Base-by-base conservation (phyloP, 495 filamentous ascomycete genomes). In the Podospora australis region DNA sequence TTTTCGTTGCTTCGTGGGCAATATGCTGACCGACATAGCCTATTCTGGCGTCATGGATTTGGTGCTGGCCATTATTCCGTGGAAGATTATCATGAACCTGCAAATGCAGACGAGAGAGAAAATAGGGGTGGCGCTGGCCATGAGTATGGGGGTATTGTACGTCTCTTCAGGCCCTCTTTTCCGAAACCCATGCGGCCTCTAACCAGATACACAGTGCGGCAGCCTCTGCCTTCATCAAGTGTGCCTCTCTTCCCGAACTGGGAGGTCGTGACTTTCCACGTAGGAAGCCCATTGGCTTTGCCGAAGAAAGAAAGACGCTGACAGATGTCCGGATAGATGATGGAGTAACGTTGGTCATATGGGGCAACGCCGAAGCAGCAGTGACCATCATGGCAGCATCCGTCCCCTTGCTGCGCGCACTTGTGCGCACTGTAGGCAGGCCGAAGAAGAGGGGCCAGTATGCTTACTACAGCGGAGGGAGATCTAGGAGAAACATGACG, bases 111-210 rank as follows among this genome's bases (percentile, higher is more conserved):
- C 50, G 14, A 64, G 53, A 41, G 63, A 66, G 24, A 66, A 64
- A 23, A 61, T 64, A 52, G 66, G 65, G 28, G 60, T 69, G n/a
- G 44, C 64, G 2, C 48, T 67, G 35, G 62, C 62, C 13, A 69
- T 69, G 65, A 69, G 64, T 39, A 62, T 69, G 54, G 65, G 65
- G 4, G 47, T 59, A 1, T 53, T 56, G 39, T 52, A 45, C 30
- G 35, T 42, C 1, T 36, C 30, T 44, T 49, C 26, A 10, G 9
- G 20, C 0, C 9, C 6, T 17, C 10, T 28, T 28, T 13, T n/a
- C 34, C n/a, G 10, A 3, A 29, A 10, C 25, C 28, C 1, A 4
- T 26, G n/a, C 17, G 6, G 6, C 2, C 19, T 39, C 20, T 38
- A 16, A 48, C 10, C 13, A 4, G 14, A 13, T 26, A 5, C 22